Evolutionary conservation across 2,329 filamentous ascomycete genomes (phyloP).

Genomic region (Penicillium verrucosum): DNA sequence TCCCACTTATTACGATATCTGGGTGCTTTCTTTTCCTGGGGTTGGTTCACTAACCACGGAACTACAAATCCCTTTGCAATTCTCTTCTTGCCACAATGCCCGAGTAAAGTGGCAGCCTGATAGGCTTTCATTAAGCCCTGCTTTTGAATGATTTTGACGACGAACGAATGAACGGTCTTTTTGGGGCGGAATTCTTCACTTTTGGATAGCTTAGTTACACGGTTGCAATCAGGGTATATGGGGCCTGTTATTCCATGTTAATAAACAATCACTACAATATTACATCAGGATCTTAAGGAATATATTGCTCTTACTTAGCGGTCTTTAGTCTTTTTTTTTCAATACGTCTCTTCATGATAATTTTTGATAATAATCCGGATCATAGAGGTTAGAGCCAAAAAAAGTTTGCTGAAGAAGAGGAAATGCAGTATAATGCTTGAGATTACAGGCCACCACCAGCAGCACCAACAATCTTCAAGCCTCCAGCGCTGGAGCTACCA

Average conservation of each 20-base stretch:
- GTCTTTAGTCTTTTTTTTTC: neutral
- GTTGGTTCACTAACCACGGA: neutral
- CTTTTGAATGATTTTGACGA: constrained; percentile 17
- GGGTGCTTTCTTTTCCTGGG: neutral
- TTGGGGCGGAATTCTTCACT: constrained; percentile 3
- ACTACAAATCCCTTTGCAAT: neutral
- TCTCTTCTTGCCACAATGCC: neutral
- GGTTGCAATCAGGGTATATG: neutral
- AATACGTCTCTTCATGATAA: constrained; percentile 7
- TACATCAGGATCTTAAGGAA: neutral
- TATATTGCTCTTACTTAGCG: neutral
- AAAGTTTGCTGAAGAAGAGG: neutral
- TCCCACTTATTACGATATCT: neutral
- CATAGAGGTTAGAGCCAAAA: neutral
- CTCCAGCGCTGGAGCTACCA: constrained; percentile 38
- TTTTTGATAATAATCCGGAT: neutral
- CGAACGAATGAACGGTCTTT: constrained; percentile 11
- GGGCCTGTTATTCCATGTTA: neutral
- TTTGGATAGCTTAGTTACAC: neutral
- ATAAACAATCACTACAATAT: neutral
- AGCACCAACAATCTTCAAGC: constrained; percentile 49
- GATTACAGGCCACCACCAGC: constrained; percentile 39
- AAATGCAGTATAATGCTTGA: neutral
- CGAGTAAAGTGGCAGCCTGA: neutral
- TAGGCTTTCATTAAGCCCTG: neutral